A percentile compares a stretch with the other conserved stretches of the same genome.
These are phyloP conservation scores for Corynascus novoguineensis DNA, from an alignment of 495 filamentous ascomycete species.

Conservation along the genomic window DNA sequence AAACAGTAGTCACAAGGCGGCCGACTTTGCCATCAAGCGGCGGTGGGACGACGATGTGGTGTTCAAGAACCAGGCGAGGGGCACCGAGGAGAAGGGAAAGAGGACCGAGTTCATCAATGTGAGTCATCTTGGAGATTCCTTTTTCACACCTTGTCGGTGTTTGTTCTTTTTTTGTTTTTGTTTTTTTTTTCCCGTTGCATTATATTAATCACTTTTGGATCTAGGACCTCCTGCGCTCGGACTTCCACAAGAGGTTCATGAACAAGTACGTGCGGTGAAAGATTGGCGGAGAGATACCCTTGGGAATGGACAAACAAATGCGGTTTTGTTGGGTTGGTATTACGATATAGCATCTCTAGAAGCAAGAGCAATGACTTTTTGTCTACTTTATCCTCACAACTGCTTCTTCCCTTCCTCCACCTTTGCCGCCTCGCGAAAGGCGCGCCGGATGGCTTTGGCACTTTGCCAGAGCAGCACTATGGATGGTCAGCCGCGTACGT, in stretches of 20 bases:
- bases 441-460: constrained; percentile 39
- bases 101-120: constrained; percentile 96
- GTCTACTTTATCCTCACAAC: too few species aligned
- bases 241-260: constrained; percentile 99
- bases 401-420: constrained; percentile 8
- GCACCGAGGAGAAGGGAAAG: constrained; percentile 84
- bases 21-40: constrained; percentile 68
- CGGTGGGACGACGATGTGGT: constrained; percentile 99
- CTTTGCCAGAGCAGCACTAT: constrained; percentile 50
- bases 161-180: not conserved
- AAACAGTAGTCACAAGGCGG: constrained; percentile 45
- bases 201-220: constrained; percentile 13
- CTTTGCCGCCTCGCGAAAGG: constrained; percentile 24
- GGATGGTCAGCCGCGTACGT: not conserved
- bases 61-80: constrained; percentile 96
- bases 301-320: not conserved
- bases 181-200: constrained; percentile 5
- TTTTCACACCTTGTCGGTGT: too few species aligned
- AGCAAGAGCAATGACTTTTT: too few species aligned
- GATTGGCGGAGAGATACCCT: constrained; percentile 1
- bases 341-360: not conserved
- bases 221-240: constrained; percentile 83
- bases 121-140: too few species aligned
- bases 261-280: constrained; percentile 54
- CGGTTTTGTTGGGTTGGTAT: not conserved